phyloP scores from a whole-genome alignment of 306 rosid genomes.

The Prinsepia uniflora region DNA sequence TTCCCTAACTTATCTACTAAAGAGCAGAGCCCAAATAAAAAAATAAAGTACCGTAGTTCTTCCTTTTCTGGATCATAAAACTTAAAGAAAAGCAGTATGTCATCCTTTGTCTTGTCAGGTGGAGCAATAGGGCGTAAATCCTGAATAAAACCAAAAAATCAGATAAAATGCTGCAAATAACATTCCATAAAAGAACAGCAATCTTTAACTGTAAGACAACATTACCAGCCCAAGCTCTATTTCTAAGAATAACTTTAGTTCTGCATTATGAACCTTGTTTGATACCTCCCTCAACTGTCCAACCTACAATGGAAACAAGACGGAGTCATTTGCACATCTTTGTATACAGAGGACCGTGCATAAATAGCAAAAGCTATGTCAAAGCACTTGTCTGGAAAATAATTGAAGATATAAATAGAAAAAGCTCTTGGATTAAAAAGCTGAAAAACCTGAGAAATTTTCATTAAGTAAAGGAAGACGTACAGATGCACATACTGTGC shows the following conservation, averaged over 20 bases:
- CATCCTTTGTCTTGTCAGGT: slow-evolving; percentile 72
- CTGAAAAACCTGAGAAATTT: neutral
- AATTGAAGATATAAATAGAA: neutral
- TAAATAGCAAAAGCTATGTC: neutral
- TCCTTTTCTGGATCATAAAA: slow-evolving; percentile 79
- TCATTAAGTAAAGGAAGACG: neutral
- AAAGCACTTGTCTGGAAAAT: neutral
- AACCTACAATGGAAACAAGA: slow-evolving; percentile 44
- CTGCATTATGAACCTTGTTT: slow-evolving; percentile 65
- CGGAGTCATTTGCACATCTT: neutral
- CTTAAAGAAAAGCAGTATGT: slow-evolving; percentile 80
- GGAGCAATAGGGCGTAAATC: slow-evolving; percentile 58
- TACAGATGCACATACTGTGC: neutral
- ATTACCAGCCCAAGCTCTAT: slow-evolving; percentile 68
- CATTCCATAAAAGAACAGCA: neutral
- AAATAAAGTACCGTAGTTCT: slow-evolving; percentile 59
- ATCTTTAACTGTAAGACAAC: slow-evolving; percentile 15
- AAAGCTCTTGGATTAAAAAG: neutral
- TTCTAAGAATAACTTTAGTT: slow-evolving; percentile 73
- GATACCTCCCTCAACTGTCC: slow-evolving; percentile 75
- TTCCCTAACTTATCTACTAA: neutral
- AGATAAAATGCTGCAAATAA: slow-evolving; percentile 2
- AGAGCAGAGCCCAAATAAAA: neutral
- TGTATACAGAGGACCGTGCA: neutral
- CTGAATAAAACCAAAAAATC: slow-evolving; percentile 40